Evolutionary conservation across 805 yeast genomes (phyloP).

Genomic region (Starmerella khaoyaiensis): DNA sequence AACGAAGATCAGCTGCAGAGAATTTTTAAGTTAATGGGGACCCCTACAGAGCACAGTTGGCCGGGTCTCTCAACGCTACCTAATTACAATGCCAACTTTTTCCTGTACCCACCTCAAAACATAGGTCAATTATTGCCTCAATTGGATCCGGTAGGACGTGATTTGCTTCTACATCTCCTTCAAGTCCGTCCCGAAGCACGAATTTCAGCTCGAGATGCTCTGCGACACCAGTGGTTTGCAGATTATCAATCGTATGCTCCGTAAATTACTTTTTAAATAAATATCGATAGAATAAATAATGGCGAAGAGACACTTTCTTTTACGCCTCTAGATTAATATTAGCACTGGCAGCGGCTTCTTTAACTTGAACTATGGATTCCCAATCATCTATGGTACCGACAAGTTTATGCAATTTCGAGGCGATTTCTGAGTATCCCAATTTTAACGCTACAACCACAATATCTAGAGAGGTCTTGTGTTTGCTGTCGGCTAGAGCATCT

Average conservation of each 20-base stretch:
- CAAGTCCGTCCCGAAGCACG: constrained; percentile 44
- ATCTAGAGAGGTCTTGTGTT: constrained; percentile 7
- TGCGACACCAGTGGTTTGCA: constrained; percentile 66
- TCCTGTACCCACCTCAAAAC: constrained; percentile 79
- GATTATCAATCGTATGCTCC: constrained; percentile 37
- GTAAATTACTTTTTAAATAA: too few species aligned
- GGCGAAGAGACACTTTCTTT: neutral
- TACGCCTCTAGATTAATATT: too few species aligned
- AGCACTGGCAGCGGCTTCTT: too few species aligned
- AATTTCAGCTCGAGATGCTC: constrained; percentile 40
- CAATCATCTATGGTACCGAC: too few species aligned
- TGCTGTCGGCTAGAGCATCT: constrained; percentile 4
- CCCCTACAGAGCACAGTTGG: constrained; percentile 94
- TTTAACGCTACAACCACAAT: constrained; percentile 14
- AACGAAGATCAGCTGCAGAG: constrained; percentile 90
- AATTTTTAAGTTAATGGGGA: constrained; percentile 88
- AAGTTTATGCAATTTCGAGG: too few species aligned
- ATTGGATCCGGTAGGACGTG: constrained; percentile 56
- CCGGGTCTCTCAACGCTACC: constrained; percentile 81
- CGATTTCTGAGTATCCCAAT: too few species aligned
- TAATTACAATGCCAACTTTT: constrained; percentile 74
- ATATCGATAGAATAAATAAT: neutral
- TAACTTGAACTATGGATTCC: too few species aligned
- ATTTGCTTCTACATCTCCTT: constrained; percentile 44
- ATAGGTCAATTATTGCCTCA: constrained; percentile 54